These are phyloP conservation scores for Bullera alba DNA, from an alignment of 768 basidiomycete species.

Conservation along the genomic window DNA sequence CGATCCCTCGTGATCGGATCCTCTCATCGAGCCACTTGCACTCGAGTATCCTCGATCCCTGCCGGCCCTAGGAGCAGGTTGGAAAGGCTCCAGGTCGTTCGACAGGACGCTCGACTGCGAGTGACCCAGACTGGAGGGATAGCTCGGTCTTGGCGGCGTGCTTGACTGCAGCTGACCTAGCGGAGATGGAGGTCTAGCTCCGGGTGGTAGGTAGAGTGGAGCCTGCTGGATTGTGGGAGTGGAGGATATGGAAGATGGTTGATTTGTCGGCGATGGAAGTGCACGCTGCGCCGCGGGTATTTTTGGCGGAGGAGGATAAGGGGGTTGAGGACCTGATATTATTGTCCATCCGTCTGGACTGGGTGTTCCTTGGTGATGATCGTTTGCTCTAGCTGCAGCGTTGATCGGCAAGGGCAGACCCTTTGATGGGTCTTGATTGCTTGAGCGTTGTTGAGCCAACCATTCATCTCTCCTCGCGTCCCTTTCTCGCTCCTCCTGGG, in stretches of 20 bases:
- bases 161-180: conserved; percentile 2
- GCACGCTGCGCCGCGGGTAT: too few species aligned
- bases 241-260: too few species aligned
- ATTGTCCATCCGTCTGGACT: conserved; percentile 12
- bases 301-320: too few species aligned
- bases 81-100: not conserved
- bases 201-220: conserved; percentile 31
- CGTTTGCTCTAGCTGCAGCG: too few species aligned
- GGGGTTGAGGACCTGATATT: not conserved
- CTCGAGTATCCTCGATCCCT: conserved; percentile 20
- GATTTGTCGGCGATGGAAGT: too few species aligned
- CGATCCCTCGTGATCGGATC: conserved; percentile 10
- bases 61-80: not conserved
- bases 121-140: conserved; percentile 9
- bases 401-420: too few species aligned
- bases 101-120: conserved; percentile 20
- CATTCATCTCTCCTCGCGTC: not conserved
- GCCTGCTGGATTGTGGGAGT: conserved; percentile 2
- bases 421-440: not conserved
- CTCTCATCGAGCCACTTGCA: conserved; percentile 11
- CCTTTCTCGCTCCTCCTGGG: conserved; percentile 13
- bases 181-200: conserved; percentile 37
- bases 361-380: not conserved
- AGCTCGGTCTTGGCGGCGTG: conserved; percentile 5
- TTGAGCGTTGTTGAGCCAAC: not conserved